Conservation (phyloP, 2,329 filamentous ascomycete genomes). For the Ilyonectria destructans region DNA sequence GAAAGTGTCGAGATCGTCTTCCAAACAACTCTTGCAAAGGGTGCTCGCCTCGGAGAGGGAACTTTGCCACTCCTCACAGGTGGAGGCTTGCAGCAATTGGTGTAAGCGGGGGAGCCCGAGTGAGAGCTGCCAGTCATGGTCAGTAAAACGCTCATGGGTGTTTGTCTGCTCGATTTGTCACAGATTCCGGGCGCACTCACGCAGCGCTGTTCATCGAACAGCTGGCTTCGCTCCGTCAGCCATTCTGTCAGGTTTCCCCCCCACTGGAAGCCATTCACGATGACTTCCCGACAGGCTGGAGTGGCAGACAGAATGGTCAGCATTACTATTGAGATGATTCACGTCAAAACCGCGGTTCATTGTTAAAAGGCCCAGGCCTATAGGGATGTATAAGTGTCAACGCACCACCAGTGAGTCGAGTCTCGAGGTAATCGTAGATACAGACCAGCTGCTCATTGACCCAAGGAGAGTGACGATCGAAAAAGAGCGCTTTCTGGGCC, state of each 20-base stretch:
- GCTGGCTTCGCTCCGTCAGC: constrained; percentile 35
- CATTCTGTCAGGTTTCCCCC: constrained; percentile 43
- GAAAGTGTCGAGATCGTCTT: constrained; percentile 39
- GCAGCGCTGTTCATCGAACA: constrained; percentile 44
- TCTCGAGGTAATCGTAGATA: constrained; percentile 43
- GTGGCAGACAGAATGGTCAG: constrained; percentile 42
- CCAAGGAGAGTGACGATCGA: constrained; percentile 42
- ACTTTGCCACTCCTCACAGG: constrained; percentile 40
- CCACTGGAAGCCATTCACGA: constrained; percentile 43
- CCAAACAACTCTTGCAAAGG: constrained; percentile 32
- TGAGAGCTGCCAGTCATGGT: constrained; percentile 32
- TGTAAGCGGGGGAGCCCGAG: constrained; percentile 36
- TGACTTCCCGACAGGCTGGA: constrained; percentile 39
- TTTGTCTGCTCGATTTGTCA: not conserved
- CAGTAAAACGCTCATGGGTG: not conserved
- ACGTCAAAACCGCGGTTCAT: constrained; percentile 26
- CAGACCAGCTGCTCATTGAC: constrained; percentile 46
- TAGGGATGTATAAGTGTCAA: constrained; percentile 4
- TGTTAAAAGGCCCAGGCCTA: not conserved
- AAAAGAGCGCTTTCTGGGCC: constrained; percentile 42
- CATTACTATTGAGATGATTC: constrained; percentile 33
- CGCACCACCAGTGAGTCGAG: constrained; percentile 40
- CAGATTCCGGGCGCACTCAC: constrained; percentile 28
- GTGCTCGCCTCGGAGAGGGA: constrained; percentile 25
- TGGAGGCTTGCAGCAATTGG: constrained; percentile 35